These are phyloP conservation scores for Triadica sebifera DNA, from an alignment of 345 rosid species.

Conservation along the genomic window DNA sequence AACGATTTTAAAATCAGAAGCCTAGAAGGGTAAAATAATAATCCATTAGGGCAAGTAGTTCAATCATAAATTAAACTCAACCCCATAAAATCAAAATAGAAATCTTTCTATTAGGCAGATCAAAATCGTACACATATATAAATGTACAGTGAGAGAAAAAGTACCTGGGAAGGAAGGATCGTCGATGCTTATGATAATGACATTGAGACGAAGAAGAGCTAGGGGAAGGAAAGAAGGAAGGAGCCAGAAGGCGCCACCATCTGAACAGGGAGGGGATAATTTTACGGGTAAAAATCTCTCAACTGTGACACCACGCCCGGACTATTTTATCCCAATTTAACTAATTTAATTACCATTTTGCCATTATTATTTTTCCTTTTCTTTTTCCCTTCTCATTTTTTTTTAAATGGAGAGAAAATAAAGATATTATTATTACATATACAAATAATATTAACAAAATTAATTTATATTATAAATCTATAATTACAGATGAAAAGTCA, in stretches of 20 bases:
- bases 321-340: neutral
- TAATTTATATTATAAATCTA: too few relatives aligned
- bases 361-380: neutral
- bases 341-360: neutral
- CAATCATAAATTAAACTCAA: neutral
- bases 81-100: neutral
- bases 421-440: too few relatives aligned
- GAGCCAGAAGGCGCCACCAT: slow-evolving; percentile 5
- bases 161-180: neutral
- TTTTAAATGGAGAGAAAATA: too few relatives aligned
- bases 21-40: neutral
- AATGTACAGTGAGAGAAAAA: neutral
- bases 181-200: slow-evolving; percentile 5
- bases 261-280: neutral
- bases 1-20: neutral
- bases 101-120: slow-evolving; percentile 3
- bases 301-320: neutral
- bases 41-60: neutral
- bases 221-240: neutral
- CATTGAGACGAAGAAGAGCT: neutral
- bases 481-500: too few relatives aligned
- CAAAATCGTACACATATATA: neutral
- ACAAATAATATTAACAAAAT: too few relatives aligned
- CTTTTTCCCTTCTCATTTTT: neutral
- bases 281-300: slow-evolving; percentile 9